Percentiles rank a stretch among this genome's conserved stretches.
phyloP scores from a whole-genome alignment of 305 asterid genomes.

The Fraxinus velutina region DNA sequence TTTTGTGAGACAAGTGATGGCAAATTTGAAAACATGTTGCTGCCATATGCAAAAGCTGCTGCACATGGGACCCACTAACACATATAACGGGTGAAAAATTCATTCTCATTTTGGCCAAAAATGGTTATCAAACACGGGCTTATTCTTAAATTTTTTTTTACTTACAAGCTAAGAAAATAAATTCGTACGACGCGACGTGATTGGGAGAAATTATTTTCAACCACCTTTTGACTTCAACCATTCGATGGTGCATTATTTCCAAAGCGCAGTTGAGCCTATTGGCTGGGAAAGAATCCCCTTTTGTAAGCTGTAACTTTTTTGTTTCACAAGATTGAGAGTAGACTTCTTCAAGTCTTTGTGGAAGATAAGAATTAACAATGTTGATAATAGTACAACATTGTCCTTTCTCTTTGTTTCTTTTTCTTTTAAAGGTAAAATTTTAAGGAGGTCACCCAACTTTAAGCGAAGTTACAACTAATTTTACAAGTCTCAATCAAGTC shows the following conservation, averaged over 20 bases:
- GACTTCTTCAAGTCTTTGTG: not conserved
- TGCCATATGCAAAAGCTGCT: too few species aligned
- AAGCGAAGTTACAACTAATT: not conserved
- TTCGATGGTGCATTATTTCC: not conserved
- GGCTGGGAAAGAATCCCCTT: not conserved
- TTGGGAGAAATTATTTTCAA: not conserved
- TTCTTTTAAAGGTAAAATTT: not conserved
- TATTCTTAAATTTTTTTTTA: not conserved
- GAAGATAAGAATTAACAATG: not conserved
- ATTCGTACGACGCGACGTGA: not conserved
- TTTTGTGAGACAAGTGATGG: too few species aligned
- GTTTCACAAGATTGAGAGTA: not conserved
- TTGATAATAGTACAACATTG: not conserved
- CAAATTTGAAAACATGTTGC: too few species aligned
- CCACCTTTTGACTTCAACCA: not conserved
- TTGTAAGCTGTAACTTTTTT: not conserved
- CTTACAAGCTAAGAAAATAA: not conserved
- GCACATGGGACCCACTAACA: too few species aligned
- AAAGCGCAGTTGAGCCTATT: not conserved
- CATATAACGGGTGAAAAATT: too few species aligned
- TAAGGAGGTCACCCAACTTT: not conserved
- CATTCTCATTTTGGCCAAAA: too few species aligned
- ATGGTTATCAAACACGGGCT: too few species aligned
- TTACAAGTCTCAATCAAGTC: not conserved
- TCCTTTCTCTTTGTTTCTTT: not conserved